A percentile compares a stretch with the other conserved stretches of the same genome.
Conservation (phyloP, 2,329 filamentous ascomycete species). For the Zymoseptoria brevis region DNA sequence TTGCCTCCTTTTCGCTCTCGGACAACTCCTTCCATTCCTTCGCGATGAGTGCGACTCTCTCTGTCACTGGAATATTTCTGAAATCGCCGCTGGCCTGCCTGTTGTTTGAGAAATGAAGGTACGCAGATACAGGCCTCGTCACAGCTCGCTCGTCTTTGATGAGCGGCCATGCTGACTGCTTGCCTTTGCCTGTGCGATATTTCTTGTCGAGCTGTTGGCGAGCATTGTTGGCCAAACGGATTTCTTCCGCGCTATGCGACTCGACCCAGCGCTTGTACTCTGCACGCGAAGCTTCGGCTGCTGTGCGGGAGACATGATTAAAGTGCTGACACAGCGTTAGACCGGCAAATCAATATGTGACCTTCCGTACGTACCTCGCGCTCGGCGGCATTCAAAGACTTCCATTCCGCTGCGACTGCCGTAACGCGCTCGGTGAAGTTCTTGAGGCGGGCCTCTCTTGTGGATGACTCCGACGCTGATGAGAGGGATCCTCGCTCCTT, state of each 20-base stretch:
- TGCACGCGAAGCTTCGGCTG: conserved; percentile 36
- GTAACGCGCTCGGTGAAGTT: conserved; percentile 27
- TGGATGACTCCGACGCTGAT: background rate
- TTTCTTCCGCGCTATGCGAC: conserved; percentile 48
- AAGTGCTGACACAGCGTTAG: conserved; percentile 39
- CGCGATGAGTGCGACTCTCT: conserved; percentile 35
- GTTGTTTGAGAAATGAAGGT: conserved; percentile 39
- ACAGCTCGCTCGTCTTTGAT: conserved; percentile 50
- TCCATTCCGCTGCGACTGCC: conserved; percentile 40
- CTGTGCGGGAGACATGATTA: conserved; percentile 44
- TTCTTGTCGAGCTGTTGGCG: conserved; percentile 33
- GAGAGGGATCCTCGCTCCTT: conserved; percentile 1
- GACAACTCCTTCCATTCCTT: conserved; percentile 44
- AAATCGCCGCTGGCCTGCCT: conserved; percentile 44
- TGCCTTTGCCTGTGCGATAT: conserved; percentile 5
- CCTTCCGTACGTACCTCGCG: conserved; percentile 35
- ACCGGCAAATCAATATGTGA: background rate
- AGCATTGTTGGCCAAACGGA: conserved; percentile 52
- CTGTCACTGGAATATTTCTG: conserved; percentile 35
- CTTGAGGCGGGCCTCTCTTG: background rate
- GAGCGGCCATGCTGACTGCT: conserved; percentile 9
- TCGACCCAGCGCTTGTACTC: conserved; percentile 49
- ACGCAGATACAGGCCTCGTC: conserved; percentile 37
- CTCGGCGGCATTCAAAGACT: conserved; percentile 35
- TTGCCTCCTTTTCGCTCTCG: conserved; percentile 42